Conservation (phyloP, 169 alveolate genomes). For the Plasmodium yoelii region DNA sequence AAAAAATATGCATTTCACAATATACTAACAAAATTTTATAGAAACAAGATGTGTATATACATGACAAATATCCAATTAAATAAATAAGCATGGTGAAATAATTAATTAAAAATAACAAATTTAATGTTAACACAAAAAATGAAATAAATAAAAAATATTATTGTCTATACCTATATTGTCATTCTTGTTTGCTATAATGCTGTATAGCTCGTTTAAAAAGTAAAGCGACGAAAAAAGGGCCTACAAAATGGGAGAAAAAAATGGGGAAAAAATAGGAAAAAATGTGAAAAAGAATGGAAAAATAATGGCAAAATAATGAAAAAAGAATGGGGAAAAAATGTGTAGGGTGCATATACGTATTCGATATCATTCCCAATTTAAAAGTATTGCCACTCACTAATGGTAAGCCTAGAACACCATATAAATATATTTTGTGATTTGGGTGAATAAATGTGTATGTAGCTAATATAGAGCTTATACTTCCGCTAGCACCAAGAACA, state of each 20-base stretch:
- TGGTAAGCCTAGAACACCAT: constrained; percentile 44
- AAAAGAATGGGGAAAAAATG: not conserved
- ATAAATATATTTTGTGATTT: constrained; percentile 13
- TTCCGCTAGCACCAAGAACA: constrained; percentile 69
- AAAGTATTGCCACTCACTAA: not conserved
- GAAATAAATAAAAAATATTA: no score
- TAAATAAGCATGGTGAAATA: not conserved
- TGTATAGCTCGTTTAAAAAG: constrained; percentile 38
- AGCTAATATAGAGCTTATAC: constrained; percentile 46
- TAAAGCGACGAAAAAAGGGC: constrained; percentile 46
- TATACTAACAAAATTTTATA: no score
- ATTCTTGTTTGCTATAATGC: constrained; percentile 15
- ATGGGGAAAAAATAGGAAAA: not conserved
- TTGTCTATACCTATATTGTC: constrained; percentile 39
- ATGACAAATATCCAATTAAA: not conserved
- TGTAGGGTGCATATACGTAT: not conserved
- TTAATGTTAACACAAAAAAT: not conserved
- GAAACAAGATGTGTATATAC: not conserved
- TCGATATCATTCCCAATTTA: not conserved
- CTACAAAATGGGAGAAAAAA: not conserved
- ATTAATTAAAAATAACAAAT: not conserved
- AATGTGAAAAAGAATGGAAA: not conserved
- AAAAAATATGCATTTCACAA: not conserved
- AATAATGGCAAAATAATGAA: not conserved
- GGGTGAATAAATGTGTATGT: constrained; percentile 50